Evolutionary conservation across 371 early-diverging fungal genomes (phyloP), one percentile per base, ranked within the genome.

Genomic region (Rhizomucor pusillus): DNA sequence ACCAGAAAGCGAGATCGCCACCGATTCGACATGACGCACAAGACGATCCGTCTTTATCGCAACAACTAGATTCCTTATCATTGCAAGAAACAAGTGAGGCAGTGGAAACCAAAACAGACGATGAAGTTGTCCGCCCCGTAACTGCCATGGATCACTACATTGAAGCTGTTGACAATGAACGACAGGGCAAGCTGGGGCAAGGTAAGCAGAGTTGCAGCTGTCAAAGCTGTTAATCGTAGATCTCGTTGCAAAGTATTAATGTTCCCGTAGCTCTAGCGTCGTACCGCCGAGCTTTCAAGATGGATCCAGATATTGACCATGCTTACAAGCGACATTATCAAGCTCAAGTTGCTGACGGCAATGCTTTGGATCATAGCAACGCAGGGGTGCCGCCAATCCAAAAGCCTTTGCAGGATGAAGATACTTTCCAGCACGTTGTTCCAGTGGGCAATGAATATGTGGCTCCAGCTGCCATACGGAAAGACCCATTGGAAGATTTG

Each of bases 251-350:
- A 29, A 29, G 29, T 29, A 5, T 7, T 29, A 7, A 29, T 29
- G 3, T 50, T 50, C 35, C 39, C 35, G 16, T 39, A 82, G 84
- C 84, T 29, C 45, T 84, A n/a, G 67, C 59, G 11, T 43, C 62
- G 33, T 84, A 84, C 57, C 68, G 77, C 19, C 72, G 67, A 44
- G 84, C 84, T 16, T 81, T 81, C 47, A 73, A 73, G 52, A 41
- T 79, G 40, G 69, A 81, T 59, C 67, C 73, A 1, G 63, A 77
- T 55, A 65, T 79, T 5, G 81, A 81, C 56, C 47, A 54, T 60
- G 62, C 47, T 6, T 82, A 77, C 56, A 71, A 67, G 25, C 62
- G 59, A 19, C 67, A 73, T 46, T 73, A 62, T 52, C 70, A 68
- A 34, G 62, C 50, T 3, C 44, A 63, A 25, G 60, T 67, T 52